Evolutionary conservation across 768 basidiomycete genomes (phyloP), one percentile per base, ranked within the genome.

Genomic region (Termitomyces sp.): DNA sequence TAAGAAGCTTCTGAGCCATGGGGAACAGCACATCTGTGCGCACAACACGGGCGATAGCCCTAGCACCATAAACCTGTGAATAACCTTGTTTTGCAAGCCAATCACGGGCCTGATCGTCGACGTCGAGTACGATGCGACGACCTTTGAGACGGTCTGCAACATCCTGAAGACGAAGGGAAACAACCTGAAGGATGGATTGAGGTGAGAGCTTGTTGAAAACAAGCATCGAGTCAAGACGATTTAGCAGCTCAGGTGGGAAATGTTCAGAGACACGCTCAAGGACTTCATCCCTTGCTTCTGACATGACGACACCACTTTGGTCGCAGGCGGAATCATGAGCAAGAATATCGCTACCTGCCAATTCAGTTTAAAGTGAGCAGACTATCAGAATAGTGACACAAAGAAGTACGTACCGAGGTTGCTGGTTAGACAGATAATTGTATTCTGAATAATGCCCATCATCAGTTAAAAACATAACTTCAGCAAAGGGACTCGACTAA

Each of bases 151-250:
- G 75, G 1, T 77, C 73, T 15, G 85, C 81, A 0, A 95, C 85
- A 53, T 96, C 94, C 13, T 77, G 73, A 18, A 96, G 77, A 9
- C 93, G 84, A 8, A 96, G 76, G 3, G 77, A 75, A 20, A 95
- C 92, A 24, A 97, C 87, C 49, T 87, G 75, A n/a, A 90, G 72
- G 54, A 95, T 89, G 4, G 88, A 86, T 24, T 73, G 68, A 26
- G 78, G 80, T 2, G 89, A 86, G 18, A 97, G 84, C 67, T 93
- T 94, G 77, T 95, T 95, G 77, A 97, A 96, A 9, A 96, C 87
- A 16, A 90, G 75, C 72, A 90, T 89, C 1, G 89, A 84, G 66
- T 96, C 93, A 36, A 96, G 81, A 8, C 94, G 86, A 68, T 95
- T 95, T 55, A 95, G 80, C 3, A 96, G 79, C 70, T 97, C 94